A percentile compares a stretch with the other conserved stretches of the same genome.
These are phyloP conservation scores for Xerocomus minutiporus DNA, from an alignment of 1,284 basidiomycete genomes.

Conservation along the genomic window DNA sequence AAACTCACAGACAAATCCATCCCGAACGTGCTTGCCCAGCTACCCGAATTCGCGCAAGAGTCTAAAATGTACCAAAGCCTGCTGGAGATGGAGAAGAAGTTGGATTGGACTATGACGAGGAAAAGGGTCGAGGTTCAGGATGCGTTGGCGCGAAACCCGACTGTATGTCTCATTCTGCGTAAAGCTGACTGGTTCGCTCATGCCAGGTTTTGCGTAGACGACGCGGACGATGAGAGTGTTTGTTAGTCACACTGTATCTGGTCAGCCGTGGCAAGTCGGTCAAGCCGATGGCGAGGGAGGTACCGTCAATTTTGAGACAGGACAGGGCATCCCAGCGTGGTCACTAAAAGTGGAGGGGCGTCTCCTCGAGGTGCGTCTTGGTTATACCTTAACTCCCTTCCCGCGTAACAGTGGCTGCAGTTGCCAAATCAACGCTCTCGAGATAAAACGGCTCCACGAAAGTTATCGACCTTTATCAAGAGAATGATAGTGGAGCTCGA, in stretches of 20 bases:
- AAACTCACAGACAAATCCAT: conserved; percentile 78
- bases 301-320: conserved; percentile 47
- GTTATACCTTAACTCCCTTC: neutral
- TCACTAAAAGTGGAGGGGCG: conserved; percentile 86
- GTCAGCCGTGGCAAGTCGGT: conserved; percentile 77
- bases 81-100: conserved; percentile 77
- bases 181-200: conserved; percentile 1
- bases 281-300: conserved; percentile 32
- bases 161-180: conserved; percentile 37
- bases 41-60: conserved; percentile 71
- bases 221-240: conserved; percentile 86
- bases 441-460: conserved; percentile 65
- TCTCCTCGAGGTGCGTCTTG: conserved; percentile 62
- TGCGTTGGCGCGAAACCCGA: conserved; percentile 57
- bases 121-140: conserved; percentile 91
- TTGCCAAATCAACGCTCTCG: conserved; percentile 57
- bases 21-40: conserved; percentile 64
- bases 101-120: conserved; percentile 90
- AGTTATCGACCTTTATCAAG: conserved; percentile 86
- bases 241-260: conserved; percentile 82
- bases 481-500: conserved; percentile 84
- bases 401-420: conserved; percentile 28
- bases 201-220: conserved; percentile 44
- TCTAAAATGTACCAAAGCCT: conserved; percentile 85
- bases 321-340: conserved; percentile 88